Conservation (phyloP, 192 early-diverging fungal genomes). For the Phycomyces blakesleeanus region DNA sequence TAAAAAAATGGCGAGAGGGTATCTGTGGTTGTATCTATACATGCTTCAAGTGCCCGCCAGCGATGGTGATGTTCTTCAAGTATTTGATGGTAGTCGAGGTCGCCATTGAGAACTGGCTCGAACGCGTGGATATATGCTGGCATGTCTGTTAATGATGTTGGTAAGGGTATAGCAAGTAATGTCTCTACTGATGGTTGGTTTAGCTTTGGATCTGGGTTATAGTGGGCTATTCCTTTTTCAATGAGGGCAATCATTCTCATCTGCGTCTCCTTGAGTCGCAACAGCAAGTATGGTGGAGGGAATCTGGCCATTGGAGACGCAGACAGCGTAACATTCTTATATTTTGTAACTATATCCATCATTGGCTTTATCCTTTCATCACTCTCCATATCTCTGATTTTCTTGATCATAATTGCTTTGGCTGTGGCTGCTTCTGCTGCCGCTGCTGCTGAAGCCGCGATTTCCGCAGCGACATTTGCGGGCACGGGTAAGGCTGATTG, state of each 20-base stretch:
- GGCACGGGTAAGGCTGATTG: too few species aligned
- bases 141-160: conserved; percentile 9
- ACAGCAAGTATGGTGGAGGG: conserved; percentile 81
- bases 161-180: conserved; percentile 8
- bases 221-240: conserved; percentile 16
- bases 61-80: conserved; percentile 41
- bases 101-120: conserved; percentile 1
- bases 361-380: conserved; percentile 29
- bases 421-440: not conserved
- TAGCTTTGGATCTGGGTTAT: not conserved
- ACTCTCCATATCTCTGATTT: conserved; percentile 1
- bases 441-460: too few species aligned
- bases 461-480: too few species aligned
- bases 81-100: conserved; percentile 37
- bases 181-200: not conserved
- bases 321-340: conserved; percentile 73
- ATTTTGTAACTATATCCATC: conserved; percentile 48
- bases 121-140: conserved; percentile 15
- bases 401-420: not conserved
- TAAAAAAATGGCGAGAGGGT: conserved; percentile 62
- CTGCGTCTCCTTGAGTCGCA: conserved; percentile 60
- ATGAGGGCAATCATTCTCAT: conserved; percentile 33
- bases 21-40: conserved; percentile 3
- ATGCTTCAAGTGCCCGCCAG: conserved; percentile 39
- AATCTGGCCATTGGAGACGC: conserved; percentile 84